Evolutionary conservation across 331 rosid genomes (phyloP).

Genomic region (Cydonia oblonga): DNA sequence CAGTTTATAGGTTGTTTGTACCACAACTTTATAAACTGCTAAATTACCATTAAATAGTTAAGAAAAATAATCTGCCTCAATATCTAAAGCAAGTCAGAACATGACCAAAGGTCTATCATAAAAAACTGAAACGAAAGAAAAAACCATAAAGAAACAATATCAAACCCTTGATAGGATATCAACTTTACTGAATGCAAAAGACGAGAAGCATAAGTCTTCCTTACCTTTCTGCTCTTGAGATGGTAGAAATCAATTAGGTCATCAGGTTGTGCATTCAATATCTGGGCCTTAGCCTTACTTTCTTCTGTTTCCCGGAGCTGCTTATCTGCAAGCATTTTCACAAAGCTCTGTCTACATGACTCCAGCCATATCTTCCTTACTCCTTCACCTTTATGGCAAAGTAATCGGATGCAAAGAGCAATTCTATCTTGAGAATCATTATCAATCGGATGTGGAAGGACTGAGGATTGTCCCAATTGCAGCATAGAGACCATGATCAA

Average conservation of each 20-base stretch:
- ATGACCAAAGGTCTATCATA: not conserved
- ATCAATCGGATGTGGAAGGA: slow-evolving; percentile 89
- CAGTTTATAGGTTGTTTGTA: no score
- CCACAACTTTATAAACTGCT: not conserved
- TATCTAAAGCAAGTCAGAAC: not conserved
- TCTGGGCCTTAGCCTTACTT: slow-evolving; percentile 72
- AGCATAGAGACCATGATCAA: slow-evolving; percentile 79
- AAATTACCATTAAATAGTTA: not conserved
- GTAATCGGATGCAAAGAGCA: slow-evolving; percentile 65
- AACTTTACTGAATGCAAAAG: not conserved
- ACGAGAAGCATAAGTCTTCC: not conserved
- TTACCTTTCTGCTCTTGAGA: slow-evolving; percentile 96
- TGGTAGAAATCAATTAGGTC: slow-evolving; percentile 97
- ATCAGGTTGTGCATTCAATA: slow-evolving; percentile 89
- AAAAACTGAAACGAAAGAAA: no score
- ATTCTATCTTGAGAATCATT: slow-evolving; percentile 82
- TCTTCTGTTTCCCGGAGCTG: slow-evolving; percentile 81
- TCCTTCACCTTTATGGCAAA: slow-evolving; percentile 68
- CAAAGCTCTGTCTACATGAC: slow-evolving; percentile 91
- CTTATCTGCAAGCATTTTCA: slow-evolving; percentile 91
- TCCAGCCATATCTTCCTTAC: slow-evolving; percentile 77
- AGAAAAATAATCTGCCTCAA: not conserved
- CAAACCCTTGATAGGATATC: not conserved
- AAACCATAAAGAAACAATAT: not conserved
- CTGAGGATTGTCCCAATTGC: slow-evolving; percentile 84